A percentile compares a stretch with the other conserved stretches of the same genome.
These are phyloP conservation scores for Narthecium ossifragum DNA, from an alignment of 106 monocot species.

Conservation along the genomic window DNA sequence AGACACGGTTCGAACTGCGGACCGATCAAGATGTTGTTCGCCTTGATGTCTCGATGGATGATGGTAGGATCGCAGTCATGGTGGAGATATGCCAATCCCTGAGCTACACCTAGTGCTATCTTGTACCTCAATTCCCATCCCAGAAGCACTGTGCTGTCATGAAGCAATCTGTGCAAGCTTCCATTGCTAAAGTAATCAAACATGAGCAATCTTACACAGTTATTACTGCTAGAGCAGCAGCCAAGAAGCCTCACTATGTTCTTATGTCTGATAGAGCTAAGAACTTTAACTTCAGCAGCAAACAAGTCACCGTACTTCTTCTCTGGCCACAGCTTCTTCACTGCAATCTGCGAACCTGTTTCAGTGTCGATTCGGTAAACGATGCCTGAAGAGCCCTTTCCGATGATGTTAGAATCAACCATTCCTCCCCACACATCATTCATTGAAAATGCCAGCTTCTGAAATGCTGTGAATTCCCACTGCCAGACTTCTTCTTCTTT, in stretches of 20 bases:
- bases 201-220: slow-evolving; percentile 8
- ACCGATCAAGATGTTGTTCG: slow-evolving; percentile 18
- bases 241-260: slow-evolving; percentile 25
- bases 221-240: slow-evolving; percentile 6
- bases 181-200: slow-evolving; percentile 28
- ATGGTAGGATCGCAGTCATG: slow-evolving; percentile 26
- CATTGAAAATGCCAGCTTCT: slow-evolving; percentile 16
- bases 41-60: slow-evolving; percentile 25
- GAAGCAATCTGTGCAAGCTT: slow-evolving; percentile 13
- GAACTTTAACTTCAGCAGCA: slow-evolving; percentile 14
- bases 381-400: slow-evolving; percentile 17
- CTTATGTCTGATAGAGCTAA: slow-evolving; percentile 21
- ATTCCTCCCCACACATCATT: slow-evolving; percentile 12
- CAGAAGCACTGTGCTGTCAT: background rate
- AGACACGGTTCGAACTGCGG: slow-evolving; percentile 15
- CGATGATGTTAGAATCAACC: slow-evolving; percentile 16
- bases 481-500: slow-evolving; percentile 4
- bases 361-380: slow-evolving; percentile 16
- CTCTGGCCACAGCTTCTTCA: slow-evolving; percentile 17
- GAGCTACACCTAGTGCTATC: slow-evolving; percentile 16
- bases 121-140: slow-evolving; percentile 26
- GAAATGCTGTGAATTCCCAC: slow-evolving; percentile 25
- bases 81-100: slow-evolving; percentile 29
- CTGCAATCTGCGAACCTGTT: slow-evolving; percentile 4
- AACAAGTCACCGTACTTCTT: slow-evolving; percentile 12